Conservation (phyloP, 1,284 basidiomycete species). For the Cutaneotrichosporon sp. region DNA sequence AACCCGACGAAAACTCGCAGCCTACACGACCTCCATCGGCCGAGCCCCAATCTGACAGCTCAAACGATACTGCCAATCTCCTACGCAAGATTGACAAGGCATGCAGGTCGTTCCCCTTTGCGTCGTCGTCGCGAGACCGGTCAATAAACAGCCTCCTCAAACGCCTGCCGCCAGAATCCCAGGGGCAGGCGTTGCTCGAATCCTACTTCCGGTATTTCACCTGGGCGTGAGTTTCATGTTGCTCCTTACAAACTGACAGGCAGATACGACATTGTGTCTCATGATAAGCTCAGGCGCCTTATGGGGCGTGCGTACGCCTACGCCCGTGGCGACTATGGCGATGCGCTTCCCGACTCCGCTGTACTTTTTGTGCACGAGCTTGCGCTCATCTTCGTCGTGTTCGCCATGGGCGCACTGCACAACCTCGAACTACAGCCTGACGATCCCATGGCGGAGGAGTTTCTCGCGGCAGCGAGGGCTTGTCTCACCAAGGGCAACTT, state of each 20-base stretch:
- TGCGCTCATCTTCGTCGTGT: conserved; percentile 27
- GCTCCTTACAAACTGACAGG: background rate
- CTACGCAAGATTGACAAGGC: conserved; percentile 1
- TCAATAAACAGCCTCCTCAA: conserved; percentile 12
- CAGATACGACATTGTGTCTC: conserved; percentile 7
- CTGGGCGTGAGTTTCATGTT: conserved; percentile 21
- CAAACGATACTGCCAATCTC: background rate
- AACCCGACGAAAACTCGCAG: background rate
- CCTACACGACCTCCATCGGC: background rate
- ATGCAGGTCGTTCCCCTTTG: conserved; percentile 15
- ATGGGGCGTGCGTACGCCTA: conserved; percentile 10
- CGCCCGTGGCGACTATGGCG: conserved; percentile 2
- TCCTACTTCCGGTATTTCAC: conserved; percentile 27
- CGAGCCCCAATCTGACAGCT: background rate
- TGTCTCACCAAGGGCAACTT: conserved; percentile 35
- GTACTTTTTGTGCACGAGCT: conserved; percentile 22
- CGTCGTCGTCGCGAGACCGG: conserved; percentile 4
- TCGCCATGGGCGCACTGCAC: conserved; percentile 34
- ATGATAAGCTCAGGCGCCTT: conserved; percentile 16
- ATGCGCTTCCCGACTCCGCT: background rate
- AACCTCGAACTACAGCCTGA: conserved; percentile 34
- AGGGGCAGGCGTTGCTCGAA: conserved; percentile 25
- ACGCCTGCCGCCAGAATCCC: conserved; percentile 22
- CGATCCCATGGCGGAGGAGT: conserved; percentile 28
- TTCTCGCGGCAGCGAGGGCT: conserved; percentile 21